Percentiles rank a stretch among this genome's conserved stretches.
Evolutionary conservation across 352 stramenopile species (phyloP).

Genomic region (Pythium dissotocum): DNA sequence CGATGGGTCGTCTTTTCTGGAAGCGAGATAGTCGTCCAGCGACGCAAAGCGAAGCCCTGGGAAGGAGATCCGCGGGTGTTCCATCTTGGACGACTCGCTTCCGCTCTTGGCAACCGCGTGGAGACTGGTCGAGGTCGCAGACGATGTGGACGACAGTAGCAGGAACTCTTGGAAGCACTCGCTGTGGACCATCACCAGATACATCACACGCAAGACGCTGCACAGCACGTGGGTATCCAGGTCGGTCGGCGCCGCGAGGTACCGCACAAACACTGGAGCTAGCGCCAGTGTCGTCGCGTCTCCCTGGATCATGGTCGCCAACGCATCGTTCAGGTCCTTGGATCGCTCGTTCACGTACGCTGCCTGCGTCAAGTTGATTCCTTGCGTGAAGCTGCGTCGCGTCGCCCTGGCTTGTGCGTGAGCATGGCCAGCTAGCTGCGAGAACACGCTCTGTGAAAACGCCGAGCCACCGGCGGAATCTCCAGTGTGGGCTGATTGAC

Average conservation of each 20-base stretch:
- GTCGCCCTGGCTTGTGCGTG: slow-evolving; percentile 28
- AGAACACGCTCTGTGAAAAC: slow-evolving; percentile 35
- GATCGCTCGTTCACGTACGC: slow-evolving; percentile 33
- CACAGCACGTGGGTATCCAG: slow-evolving; percentile 27
- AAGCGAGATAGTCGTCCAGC: slow-evolving; percentile 27
- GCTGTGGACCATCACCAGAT: slow-evolving; percentile 28
- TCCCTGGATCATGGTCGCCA: slow-evolving; percentile 31
- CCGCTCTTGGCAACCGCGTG: background rate
- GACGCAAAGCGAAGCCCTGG: slow-evolving; percentile 28
- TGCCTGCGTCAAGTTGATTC: slow-evolving; percentile 29
- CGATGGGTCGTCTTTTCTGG: slow-evolving; percentile 20
- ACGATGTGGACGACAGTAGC: slow-evolving; percentile 21
- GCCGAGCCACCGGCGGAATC: slow-evolving; percentile 10
- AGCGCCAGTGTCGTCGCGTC: slow-evolving; percentile 21
- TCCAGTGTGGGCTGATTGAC: slow-evolving; percentile 4
- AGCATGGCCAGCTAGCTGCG: slow-evolving; percentile 33
- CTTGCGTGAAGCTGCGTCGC: slow-evolving; percentile 29
- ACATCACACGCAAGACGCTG: slow-evolving; percentile 31
- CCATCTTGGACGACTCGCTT: slow-evolving; percentile 3
- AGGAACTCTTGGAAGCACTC: slow-evolving; percentile 35
- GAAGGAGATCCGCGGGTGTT: slow-evolving; percentile 30
- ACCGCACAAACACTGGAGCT: slow-evolving; percentile 28
- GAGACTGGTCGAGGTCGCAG: slow-evolving; percentile 5
- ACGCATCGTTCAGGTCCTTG: slow-evolving; percentile 31
- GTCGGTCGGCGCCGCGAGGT: slow-evolving; percentile 27